Evolutionary conservation across 2,329 filamentous ascomycete species (phyloP).

Genomic region (Penicillium italicum): DNA sequence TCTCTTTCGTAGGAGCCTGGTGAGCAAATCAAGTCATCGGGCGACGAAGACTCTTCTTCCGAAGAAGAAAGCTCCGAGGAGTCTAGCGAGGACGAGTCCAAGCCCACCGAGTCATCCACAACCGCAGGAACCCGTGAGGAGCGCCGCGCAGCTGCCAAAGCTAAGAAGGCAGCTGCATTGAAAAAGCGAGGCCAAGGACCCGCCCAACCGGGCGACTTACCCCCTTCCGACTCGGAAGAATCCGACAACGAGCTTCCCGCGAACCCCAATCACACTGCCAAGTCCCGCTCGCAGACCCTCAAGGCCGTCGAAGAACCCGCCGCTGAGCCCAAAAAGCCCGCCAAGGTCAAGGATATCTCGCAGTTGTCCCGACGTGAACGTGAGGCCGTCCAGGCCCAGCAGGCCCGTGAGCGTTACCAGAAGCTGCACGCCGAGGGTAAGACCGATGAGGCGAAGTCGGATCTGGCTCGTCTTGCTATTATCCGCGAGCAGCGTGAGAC

Average conservation of each 20-base stretch:
- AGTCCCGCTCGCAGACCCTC: slow-evolving; percentile 66
- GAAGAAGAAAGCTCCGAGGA: slow-evolving; percentile 50
- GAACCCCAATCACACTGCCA: slow-evolving; percentile 80
- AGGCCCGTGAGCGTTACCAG: slow-evolving; percentile 84
- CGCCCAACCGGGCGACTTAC: slow-evolving; percentile 81
- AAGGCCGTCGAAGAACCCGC: slow-evolving; percentile 59
- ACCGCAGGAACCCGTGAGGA: slow-evolving; percentile 73
- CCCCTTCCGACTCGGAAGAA: slow-evolving; percentile 62
- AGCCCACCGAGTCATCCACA: slow-evolving; percentile 40
- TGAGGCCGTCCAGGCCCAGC: slow-evolving; percentile 79
- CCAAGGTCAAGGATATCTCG: slow-evolving; percentile 45
- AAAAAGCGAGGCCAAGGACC: slow-evolving; percentile 67
- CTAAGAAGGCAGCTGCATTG: slow-evolving; percentile 84
- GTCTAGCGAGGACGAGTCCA: slow-evolving; percentile 44
- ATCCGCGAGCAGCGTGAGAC: slow-evolving; percentile 83
- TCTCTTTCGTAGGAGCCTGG: slow-evolving; percentile 31
- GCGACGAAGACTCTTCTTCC: slow-evolving; percentile 48
- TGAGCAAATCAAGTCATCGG: slow-evolving; percentile 40
- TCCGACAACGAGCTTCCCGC: slow-evolving; percentile 56
- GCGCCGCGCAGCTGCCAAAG: slow-evolving; percentile 81
- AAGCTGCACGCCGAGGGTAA: slow-evolving; percentile 92
- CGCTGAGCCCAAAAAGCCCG: slow-evolving; percentile 40
- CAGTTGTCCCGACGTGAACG: slow-evolving; percentile 66
- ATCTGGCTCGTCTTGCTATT: slow-evolving; percentile 75
- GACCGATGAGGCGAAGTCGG: slow-evolving; percentile 90